Evolutionary conservation across 352 stramenopile genomes (phyloP), one percentile per base, ranked within the genome.

Genomic region (Phytophthora crassamura): DNA sequence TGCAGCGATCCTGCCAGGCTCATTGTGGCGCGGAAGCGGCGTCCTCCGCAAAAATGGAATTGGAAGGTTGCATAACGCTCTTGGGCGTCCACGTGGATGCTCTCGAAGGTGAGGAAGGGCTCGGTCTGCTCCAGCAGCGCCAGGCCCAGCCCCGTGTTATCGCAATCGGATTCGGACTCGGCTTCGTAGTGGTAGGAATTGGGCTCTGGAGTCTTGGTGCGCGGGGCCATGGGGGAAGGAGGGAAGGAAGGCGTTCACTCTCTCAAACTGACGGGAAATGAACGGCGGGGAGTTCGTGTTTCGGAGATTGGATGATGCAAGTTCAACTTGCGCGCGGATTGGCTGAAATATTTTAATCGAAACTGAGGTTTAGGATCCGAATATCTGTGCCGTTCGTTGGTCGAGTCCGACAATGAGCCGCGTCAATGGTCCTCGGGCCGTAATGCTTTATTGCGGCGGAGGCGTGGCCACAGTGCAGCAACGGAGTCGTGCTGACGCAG

Each of bases 11-110:
- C 60, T 4, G 48, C n/a, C 39, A 78, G 32, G 14, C 30, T 66
- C 71, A 78, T 71, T 35, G 58, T 65, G 42, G 71, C 61, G 9
- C 63, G 53, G 54, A 78, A 78, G 41, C 71, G 71, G 22, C 67
- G 71, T 2, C 67, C 67, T 3, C 71, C 67, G 35, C 71, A 78
- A 59, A 71, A 78, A 52, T 78, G 67, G 63, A 78, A 78, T 47
- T 71, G 67, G 63, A 78, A 76, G 12, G 47, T 69, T 30, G 67
- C 71, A 16, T 35, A 9, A 16, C 53, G 57, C 38, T 47, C 38
- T 16, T 30, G 14, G 3, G 22, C 40, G 41, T 78, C 57, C 33
- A 67, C 63, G 14, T 62, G 56, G 32, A 76, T 64, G 38, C 67
- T 56, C 59, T 76, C 62, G 43, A 78, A 78, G 5, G 71, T 76